phyloP scores from a whole-genome alignment of 2,329 filamentous ascomycete genomes.

The Emmonsiellopsis sp. region DNA sequence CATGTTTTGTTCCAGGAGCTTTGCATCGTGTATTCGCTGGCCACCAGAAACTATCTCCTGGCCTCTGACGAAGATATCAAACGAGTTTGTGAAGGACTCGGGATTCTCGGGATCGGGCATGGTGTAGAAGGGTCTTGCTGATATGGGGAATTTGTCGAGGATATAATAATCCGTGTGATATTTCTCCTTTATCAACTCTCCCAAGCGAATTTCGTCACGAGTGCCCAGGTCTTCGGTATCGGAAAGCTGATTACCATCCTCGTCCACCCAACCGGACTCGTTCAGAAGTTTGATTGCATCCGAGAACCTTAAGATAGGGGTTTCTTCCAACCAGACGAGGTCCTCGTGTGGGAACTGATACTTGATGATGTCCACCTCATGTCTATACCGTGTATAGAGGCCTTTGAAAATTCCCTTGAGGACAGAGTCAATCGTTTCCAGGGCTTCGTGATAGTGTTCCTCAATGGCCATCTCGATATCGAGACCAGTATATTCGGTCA shows the following conservation, averaged over 20 bases:
- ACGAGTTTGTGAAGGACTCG: constrained; percentile 68
- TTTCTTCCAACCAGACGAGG: constrained; percentile 77
- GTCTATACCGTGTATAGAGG: constrained; percentile 57
- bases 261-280: constrained; percentile 64
- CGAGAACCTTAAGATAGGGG: constrained; percentile 67
- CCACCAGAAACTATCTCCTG: constrained; percentile 90
- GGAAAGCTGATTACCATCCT: constrained; percentile 62
- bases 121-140: constrained; percentile 82
- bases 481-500: constrained; percentile 89
- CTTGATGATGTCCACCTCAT: constrained; percentile 70
- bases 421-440: constrained; percentile 66
- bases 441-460: constrained; percentile 79
- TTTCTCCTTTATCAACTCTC: constrained; percentile 75
- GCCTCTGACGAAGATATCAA: constrained; percentile 87
- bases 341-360: constrained; percentile 79
- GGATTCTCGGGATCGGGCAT: constrained; percentile 69
- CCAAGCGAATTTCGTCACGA: constrained; percentile 75
- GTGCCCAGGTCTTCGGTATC: constrained; percentile 74
- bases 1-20: constrained; percentile 69
- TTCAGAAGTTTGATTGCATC: constrained; percentile 76
- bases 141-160: constrained; percentile 81
- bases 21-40: constrained; percentile 79
- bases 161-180: constrained; percentile 88
- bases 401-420: constrained; percentile 71
- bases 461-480: constrained; percentile 91